Evolutionary conservation across 2,329 filamentous ascomycete species (phyloP).

Genomic region (Phialemoniopsis sp.): DNA sequence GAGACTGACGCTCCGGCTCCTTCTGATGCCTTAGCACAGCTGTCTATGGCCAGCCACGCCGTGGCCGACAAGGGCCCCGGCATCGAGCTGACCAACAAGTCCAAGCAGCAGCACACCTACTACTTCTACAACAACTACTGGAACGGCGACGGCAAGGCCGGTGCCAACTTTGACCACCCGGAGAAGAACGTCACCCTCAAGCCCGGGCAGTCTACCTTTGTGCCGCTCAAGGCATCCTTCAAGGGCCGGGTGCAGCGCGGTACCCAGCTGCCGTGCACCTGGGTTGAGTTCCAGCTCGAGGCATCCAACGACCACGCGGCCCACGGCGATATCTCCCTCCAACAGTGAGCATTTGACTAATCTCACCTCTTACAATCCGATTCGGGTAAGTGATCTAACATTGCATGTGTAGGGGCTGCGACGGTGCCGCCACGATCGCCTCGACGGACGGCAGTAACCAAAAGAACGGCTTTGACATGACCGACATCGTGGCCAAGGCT

Average conservation of each 20-base stretch:
- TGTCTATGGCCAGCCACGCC: not conserved
- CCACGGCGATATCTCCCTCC: conserved; percentile 27
- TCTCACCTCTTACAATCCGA: conserved; percentile 19
- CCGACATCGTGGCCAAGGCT: conserved; percentile 18
- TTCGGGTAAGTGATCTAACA: too few relatives aligned
- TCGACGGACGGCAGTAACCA: conserved; percentile 27
- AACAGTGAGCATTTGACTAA: conserved; percentile 2
- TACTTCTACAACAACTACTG: conserved; percentile 35
- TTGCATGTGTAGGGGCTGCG: conserved; percentile 17
- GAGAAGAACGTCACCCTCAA: conserved; percentile 24
- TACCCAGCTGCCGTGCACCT: conserved; percentile 27
- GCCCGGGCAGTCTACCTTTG: conserved; percentile 21
- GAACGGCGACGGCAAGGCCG: conserved; percentile 31
- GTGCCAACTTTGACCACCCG: conserved; percentile 32
- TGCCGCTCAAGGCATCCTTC: conserved; percentile 22
- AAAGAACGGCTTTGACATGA: conserved; percentile 21
- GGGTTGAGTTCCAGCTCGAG: conserved; percentile 32
- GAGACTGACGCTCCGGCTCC: too few relatives aligned
- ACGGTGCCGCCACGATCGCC: conserved; percentile 29
- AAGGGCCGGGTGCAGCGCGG: conserved; percentile 36
- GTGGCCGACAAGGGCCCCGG: conserved; percentile 18
- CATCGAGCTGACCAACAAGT: conserved; percentile 30
- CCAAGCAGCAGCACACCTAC: conserved; percentile 22
- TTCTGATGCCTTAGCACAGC: too few relatives aligned
- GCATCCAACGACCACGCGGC: conserved; percentile 26